Evolutionary conservation across 1,284 basidiomycete species (phyloP).

Genomic region (Microbotryomycetes sp.): DNA sequence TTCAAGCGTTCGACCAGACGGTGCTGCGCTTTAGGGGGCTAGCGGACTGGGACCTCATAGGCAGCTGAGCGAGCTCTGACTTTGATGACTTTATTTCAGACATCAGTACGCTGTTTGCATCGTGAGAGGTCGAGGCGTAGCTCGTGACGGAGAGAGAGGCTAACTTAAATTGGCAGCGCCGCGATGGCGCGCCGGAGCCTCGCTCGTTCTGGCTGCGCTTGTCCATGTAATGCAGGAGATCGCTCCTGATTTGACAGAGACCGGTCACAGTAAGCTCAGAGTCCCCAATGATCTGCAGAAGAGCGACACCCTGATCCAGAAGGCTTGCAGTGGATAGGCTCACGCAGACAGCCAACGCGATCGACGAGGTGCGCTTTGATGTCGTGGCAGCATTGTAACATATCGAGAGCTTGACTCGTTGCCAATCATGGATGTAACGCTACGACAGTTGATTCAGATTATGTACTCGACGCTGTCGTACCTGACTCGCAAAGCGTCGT

Average conservation of each 20-base stretch:
- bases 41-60: too few species aligned
- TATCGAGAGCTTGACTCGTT: background rate
- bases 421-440: background rate
- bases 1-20: too few species aligned
- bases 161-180: too few species aligned
- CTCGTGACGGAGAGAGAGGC: too few species aligned
- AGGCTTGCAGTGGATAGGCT: conserved; percentile 31
- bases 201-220: background rate
- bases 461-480: conserved; percentile 71
- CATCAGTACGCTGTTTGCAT: too few species aligned
- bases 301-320: background rate
- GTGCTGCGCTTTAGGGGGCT: too few species aligned
- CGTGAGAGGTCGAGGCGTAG: too few species aligned
- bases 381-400: background rate
- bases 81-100: too few species aligned
- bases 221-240: background rate
- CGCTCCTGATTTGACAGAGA: background rate
- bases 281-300: background rate
- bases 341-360: conserved; percentile 29
- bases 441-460: conserved; percentile 61
- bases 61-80: too few species aligned
- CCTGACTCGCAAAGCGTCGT: conserved; percentile 63
- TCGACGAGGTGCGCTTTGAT: conserved; percentile 17
- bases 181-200: too few species aligned
- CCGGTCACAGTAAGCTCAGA: background rate